Evolutionary conservation across 2,329 filamentous ascomycete species (phyloP).

Genomic region (Aspergillus flavus): DNA sequence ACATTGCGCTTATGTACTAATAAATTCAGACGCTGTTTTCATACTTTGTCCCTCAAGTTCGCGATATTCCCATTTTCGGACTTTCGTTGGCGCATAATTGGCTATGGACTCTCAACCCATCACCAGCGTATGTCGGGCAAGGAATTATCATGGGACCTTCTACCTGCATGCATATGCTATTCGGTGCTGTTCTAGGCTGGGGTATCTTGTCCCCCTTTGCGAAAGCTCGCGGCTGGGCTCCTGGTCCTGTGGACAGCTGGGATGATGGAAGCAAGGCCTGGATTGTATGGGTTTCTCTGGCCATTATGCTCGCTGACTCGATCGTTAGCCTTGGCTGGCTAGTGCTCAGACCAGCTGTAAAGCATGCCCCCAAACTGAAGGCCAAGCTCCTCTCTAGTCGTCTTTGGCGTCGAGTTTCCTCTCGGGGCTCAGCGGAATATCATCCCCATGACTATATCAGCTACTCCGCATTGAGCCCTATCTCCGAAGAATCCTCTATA

Average conservation of each 20-base stretch:
- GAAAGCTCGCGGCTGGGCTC: constrained; percentile 84
- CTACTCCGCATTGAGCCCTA: constrained; percentile 33
- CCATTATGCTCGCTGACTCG: constrained; percentile 95
- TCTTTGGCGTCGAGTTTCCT: constrained; percentile 30
- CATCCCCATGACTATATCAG: constrained; percentile 29
- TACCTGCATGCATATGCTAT: constrained; percentile 92
- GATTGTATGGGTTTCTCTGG: constrained; percentile 96
- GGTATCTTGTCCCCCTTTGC: constrained; percentile 85
- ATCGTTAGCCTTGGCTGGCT: constrained; percentile 85
- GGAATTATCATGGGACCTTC: constrained; percentile 98
- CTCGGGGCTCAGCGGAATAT: constrained; percentile 20
- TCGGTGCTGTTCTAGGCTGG: constrained; percentile 90
- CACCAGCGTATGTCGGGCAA: constrained; percentile 94
- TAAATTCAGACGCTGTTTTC: constrained; percentile 72
- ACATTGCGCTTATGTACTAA: constrained; percentile 14
- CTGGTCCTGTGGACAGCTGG: constrained; percentile 85
- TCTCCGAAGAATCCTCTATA: constrained; percentile 24
- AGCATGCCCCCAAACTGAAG: constrained; percentile 45
- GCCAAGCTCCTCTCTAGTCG: constrained; percentile 32
- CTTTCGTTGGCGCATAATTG: constrained; percentile 71
- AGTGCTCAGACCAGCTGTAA: constrained; percentile 63
- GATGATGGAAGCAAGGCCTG: constrained; percentile 92
- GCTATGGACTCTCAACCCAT: constrained; percentile 96
- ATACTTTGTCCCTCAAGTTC: constrained; percentile 85
- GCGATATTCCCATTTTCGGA: constrained; percentile 86